Conservation (phyloP, 2,329 filamentous ascomycete genomes). For the Calonectria montana region DNA sequence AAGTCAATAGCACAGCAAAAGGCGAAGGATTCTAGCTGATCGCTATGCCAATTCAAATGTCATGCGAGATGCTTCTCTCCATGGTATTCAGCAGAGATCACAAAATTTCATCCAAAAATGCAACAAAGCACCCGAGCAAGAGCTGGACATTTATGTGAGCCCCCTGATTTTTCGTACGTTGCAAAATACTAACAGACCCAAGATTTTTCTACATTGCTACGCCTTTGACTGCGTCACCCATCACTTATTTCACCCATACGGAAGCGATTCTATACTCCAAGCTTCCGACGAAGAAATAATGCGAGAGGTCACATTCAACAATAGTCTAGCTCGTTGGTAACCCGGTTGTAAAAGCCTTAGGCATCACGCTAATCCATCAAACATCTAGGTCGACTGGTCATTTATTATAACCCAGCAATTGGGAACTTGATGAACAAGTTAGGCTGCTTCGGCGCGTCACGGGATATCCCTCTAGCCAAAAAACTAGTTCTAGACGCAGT, state of each 20-base stretch:
- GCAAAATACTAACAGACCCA: fast-evolving
- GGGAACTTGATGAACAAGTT: constrained; percentile 7
- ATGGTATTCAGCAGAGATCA: constrained; percentile 26
- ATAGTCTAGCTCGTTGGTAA: constrained; percentile 25
- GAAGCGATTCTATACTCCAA: constrained; percentile 25
- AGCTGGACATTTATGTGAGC: constrained; percentile 30
- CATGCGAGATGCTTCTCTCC: constrained; percentile 16
- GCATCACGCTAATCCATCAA: neutral
- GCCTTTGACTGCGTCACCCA: constrained; percentile 31
- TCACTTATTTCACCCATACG: constrained; percentile 30
- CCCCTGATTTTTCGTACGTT: fast-evolving
- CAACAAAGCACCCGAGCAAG: constrained; percentile 2
- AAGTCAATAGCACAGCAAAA: constrained; percentile 22
- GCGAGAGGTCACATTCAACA: constrained; percentile 27
- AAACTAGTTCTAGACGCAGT: constrained; percentile 24
- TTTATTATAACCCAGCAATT: constrained; percentile 20
- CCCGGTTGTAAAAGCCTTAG: neutral
- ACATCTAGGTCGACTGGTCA: constrained; percentile 14
- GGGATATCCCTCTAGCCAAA: constrained; percentile 14
- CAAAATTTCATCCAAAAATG: constrained; percentile 27
- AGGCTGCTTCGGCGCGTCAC: constrained; percentile 27
- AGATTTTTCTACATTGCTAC: constrained; percentile 31
- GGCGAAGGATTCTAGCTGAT: constrained; percentile 27
- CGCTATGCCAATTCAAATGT: constrained; percentile 34
- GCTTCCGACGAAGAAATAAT: constrained; percentile 21